Evolutionary conservation across 768 basidiomycete genomes (phyloP).

Genomic region (Agrocybe chaxingu): DNA sequence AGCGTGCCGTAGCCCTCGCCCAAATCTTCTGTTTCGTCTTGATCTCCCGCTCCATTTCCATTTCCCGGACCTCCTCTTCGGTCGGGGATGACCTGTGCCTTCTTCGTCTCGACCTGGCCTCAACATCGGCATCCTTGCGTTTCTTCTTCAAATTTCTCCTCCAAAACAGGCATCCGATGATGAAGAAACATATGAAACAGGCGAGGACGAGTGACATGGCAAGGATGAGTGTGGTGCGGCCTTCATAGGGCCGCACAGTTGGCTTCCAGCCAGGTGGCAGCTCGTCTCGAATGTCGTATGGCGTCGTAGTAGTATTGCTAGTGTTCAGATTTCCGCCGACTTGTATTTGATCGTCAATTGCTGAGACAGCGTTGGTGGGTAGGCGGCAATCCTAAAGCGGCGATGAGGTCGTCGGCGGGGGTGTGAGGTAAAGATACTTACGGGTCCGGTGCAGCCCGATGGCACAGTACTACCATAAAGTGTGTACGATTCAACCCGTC

Average conservation of each 20-base stretch:
- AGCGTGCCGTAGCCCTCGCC: slow-evolving; percentile 63
- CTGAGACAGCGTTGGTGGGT: slow-evolving; percentile 21
- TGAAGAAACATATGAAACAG: slow-evolving; percentile 55
- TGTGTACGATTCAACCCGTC: slow-evolving; percentile 50
- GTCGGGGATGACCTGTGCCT: slow-evolving; percentile 2
- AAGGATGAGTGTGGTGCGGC: slow-evolving; percentile 47
- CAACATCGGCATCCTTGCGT: slow-evolving; percentile 42
- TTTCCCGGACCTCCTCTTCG: slow-evolving; percentile 28
- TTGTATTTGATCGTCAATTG: slow-evolving; percentile 32
- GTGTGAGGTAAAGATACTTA: slow-evolving; percentile 1
- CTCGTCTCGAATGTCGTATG: slow-evolving; percentile 27
- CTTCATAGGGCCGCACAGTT: slow-evolving; percentile 9
- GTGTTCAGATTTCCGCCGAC: slow-evolving; percentile 16
- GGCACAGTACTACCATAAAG: slow-evolving; percentile 72
- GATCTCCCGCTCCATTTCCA: slow-evolving; percentile 39
- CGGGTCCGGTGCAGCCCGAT: slow-evolving; percentile 34
- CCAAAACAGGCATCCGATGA: slow-evolving; percentile 62
- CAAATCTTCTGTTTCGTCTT: slow-evolving; percentile 57
- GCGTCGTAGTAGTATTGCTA: slow-evolving; percentile 15
- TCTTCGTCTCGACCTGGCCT: slow-evolving; percentile 40
- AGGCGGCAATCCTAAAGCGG: slow-evolving; percentile 21
- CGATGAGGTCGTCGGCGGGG: slow-evolving; percentile 2
- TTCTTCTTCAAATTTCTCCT: slow-evolving; percentile 37
- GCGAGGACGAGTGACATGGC: slow-evolving; percentile 63
- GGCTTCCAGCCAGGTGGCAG: slow-evolving; percentile 57